Evolutionary conservation across 768 basidiomycete genomes (phyloP), one percentile per base, ranked within the genome.

Genomic region (Leccinum truebloodii): DNA sequence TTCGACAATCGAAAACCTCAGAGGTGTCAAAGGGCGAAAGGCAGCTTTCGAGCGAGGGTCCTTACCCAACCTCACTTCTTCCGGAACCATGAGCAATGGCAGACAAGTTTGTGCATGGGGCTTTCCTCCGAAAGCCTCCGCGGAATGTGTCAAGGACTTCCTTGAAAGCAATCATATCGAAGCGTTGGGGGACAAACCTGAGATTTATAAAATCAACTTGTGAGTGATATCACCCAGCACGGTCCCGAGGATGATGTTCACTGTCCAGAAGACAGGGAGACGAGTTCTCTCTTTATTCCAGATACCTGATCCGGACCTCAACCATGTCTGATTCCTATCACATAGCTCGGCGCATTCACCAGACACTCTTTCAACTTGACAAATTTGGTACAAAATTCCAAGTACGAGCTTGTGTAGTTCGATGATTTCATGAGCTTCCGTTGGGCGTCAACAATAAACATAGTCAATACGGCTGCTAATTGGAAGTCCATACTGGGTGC

Each of bases 271-370:
- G 80, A 52, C 77, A 77, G 32, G 55, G 73, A 20, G 66, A 65
- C 22, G 67, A 73, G 39, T 85, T 82, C 64, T 75, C 80, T 6
- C 49, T 83, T 59, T 77, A 75, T 63, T 80, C 86, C 26, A 81
- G 83, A 52, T 84, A 82, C 63, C 63, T 86, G 10, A 77, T 92
- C 28, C 83, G 83, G 35, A 72, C 88, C 56, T 70, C 74, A 3
- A 83, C 84, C 0, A 74, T 79, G 18, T 79, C 88, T 9, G 88
- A 92, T 67, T 92, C 92, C 1, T 83, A 89, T 65, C 83, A 83
- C 55, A 73, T 92, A 26, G 86, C 86, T 20, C 84, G 88, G 54
- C 71, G 77, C 39, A 60, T 87, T 50, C 89, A 94, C 69, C 80
- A 85, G 78, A 85, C 82, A 1, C 73, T 75, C 37, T 83, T 76